Evolutionary conservation across 1,139 yeast species (phyloP).

Genomic region (Hansenula lynferdii): DNA sequence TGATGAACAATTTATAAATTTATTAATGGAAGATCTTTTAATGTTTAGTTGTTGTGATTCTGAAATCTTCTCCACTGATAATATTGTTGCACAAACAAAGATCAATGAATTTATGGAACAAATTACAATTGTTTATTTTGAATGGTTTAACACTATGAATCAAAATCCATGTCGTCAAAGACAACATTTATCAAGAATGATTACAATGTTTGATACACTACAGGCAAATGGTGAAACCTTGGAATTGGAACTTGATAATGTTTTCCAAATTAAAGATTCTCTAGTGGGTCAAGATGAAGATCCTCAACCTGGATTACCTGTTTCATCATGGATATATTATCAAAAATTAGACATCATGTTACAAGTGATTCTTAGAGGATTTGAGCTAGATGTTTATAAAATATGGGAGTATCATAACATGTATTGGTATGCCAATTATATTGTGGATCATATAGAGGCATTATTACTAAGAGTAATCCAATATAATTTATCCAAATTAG

Average conservation of each 20-base stretch:
- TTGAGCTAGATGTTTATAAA: conserved; percentile 72
- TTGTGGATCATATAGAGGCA: conserved; percentile 43
- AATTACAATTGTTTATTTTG: conserved; percentile 38
- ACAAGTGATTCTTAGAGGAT: conserved; percentile 67
- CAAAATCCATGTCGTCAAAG: conserved; percentile 83
- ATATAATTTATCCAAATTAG: conserved; percentile 38
- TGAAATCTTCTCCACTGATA: conserved; percentile 15
- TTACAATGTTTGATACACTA: conserved; percentile 69
- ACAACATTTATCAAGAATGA: conserved; percentile 55
- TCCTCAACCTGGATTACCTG: conserved; percentile 39
- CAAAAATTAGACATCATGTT: conserved; percentile 67
- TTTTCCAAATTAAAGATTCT: conserved; percentile 22
- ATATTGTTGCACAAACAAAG: conserved; percentile 13
- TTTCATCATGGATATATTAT: conserved; percentile 65
- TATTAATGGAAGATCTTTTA: conserved; percentile 26
- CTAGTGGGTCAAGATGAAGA: conserved; percentile 21
- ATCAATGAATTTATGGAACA: conserved; percentile 17
- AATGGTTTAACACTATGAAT: conserved; percentile 51
- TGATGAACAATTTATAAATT: conserved; percentile 23
- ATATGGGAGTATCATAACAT: conserved; percentile 65
- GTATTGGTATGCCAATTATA: conserved; percentile 61
- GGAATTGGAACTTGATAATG: conserved; percentile 38
- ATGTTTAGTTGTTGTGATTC: conserved; percentile 30
- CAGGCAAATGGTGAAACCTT: conserved; percentile 63
- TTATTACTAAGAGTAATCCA: conserved; percentile 47